Evolutionary conservation across 1,284 basidiomycete genomes (phyloP).

Genomic region (Leucocoprinus gongylophorus): DNA sequence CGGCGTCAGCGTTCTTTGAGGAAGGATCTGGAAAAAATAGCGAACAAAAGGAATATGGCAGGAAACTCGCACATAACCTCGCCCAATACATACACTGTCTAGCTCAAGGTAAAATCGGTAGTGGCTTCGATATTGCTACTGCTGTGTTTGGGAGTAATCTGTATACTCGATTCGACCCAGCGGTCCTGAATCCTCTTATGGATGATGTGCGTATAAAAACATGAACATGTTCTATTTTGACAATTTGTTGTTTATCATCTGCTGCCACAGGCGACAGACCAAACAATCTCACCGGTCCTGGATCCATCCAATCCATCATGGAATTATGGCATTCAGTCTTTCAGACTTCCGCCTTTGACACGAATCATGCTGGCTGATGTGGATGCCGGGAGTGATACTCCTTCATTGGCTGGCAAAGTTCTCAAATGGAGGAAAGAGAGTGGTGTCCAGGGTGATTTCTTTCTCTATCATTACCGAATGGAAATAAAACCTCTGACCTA

Average conservation of each 20-base stretch:
- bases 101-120: slow-evolving; percentile 97
- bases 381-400: slow-evolving; percentile 90
- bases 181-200: slow-evolving; percentile 66
- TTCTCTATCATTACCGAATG: background rate
- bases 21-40: slow-evolving; percentile 30
- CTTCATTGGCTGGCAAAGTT: slow-evolving; percentile 84
- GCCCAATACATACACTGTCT: slow-evolving; percentile 94
- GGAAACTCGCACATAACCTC: slow-evolving; percentile 80
- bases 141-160: slow-evolving; percentile 94
- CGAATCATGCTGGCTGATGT: slow-evolving; percentile 88
- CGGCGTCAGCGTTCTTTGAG: slow-evolving; percentile 39
- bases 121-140: slow-evolving; percentile 93
- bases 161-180: slow-evolving; percentile 85
- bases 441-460: slow-evolving; percentile 44
- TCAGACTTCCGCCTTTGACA: slow-evolving; percentile 75
- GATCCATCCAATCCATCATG: slow-evolving; percentile 56
- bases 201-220: slow-evolving; percentile 36
- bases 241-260: background rate
- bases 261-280: slow-evolving; percentile 11
- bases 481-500: background rate
- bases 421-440: slow-evolving; percentile 76
- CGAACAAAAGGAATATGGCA: slow-evolving; percentile 28
- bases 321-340: slow-evolving; percentile 61
- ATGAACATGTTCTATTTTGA: slow-evolving; percentile 5
- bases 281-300: slow-evolving; percentile 43